phyloP scores from a whole-genome alignment of 148 eudicot genomes.

The Rhododendron mucronatum region DNA sequence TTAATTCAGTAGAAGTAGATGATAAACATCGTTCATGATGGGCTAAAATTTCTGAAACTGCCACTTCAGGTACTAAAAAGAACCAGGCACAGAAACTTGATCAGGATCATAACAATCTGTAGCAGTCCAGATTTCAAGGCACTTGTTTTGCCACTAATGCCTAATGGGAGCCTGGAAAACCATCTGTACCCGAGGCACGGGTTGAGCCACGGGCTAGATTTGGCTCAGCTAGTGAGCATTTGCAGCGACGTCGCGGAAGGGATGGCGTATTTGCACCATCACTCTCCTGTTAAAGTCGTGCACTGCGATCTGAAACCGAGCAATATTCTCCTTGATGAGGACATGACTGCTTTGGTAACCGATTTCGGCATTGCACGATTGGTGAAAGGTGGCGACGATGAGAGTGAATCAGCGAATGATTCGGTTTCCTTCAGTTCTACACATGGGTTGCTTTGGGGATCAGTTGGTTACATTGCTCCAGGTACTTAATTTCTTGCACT shows the following conservation, averaged over 20 bases:
- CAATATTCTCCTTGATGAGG: conserved; percentile 79
- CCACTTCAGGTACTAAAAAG: conserved; percentile 36
- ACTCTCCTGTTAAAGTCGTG: conserved; percentile 62
- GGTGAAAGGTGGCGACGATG: conserved; percentile 41
- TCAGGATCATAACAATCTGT: conserved; percentile 63
- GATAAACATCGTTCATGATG: not conserved
- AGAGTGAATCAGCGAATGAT: conserved; percentile 21
- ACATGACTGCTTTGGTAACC: conserved; percentile 65
- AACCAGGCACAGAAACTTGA: conserved; percentile 63
- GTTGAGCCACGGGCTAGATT: conserved; percentile 36
- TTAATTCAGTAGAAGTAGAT: not conserved
- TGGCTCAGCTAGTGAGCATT: conserved; percentile 58
- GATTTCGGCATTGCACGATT: conserved; percentile 80
- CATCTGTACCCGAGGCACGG: conserved; percentile 57
- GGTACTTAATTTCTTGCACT: conserved; percentile 30
- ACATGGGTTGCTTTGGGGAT: conserved; percentile 71
- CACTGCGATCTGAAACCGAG: conserved; percentile 92
- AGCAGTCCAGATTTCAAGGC: conserved; percentile 78
- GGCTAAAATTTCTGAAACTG: not conserved
- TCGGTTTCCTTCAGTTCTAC: conserved; percentile 47
- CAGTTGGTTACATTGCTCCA: conserved; percentile 85
- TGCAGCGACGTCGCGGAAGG: conserved; percentile 77
- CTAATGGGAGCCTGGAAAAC: conserved; percentile 77
- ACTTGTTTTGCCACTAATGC: conserved; percentile 72
- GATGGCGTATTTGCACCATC: conserved; percentile 75